Evolutionary conservation across 306 rosid species (phyloP).

Genomic region (Fagus crenata): DNA sequence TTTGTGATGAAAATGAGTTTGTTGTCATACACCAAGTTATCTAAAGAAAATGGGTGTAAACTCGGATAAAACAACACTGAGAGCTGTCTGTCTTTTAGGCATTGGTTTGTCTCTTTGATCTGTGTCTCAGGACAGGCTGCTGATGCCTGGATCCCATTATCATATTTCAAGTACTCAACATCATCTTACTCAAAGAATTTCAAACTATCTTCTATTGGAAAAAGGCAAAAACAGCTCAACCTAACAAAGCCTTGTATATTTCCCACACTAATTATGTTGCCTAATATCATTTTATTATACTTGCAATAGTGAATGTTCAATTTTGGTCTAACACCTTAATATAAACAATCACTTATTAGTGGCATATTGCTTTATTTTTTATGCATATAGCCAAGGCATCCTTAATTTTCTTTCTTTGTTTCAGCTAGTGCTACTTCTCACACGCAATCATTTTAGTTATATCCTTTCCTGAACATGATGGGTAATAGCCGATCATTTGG

Average conservation of each 20-base stretch:
- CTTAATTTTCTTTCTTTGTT: background rate
- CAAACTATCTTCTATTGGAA: no score
- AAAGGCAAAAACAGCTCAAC: no score
- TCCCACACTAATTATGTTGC: no score
- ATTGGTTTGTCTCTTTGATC: background rate
- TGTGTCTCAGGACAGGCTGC: no score
- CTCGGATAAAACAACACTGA: no score
- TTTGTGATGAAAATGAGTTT: no score
- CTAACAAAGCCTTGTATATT: no score
- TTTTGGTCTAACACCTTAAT: background rate
- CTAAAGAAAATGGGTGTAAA: no score
- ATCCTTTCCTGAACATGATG: background rate
- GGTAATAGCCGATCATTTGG: no score
- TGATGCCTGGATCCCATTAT: background rate
- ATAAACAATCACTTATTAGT: background rate
- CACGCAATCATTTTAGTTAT: background rate
- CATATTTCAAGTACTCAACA: no score
- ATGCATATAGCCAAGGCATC: background rate
- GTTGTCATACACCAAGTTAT: no score
- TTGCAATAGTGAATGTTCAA: background rate
- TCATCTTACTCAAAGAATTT: no score
- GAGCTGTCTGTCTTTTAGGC: background rate
- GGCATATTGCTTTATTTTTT: background rate
- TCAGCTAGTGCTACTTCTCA: background rate
- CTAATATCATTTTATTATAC: background rate